These are phyloP conservation scores for Penicillium sp. DNA, from an alignment of 2,329 filamentous ascomycete species.

Conservation along the genomic window DNA sequence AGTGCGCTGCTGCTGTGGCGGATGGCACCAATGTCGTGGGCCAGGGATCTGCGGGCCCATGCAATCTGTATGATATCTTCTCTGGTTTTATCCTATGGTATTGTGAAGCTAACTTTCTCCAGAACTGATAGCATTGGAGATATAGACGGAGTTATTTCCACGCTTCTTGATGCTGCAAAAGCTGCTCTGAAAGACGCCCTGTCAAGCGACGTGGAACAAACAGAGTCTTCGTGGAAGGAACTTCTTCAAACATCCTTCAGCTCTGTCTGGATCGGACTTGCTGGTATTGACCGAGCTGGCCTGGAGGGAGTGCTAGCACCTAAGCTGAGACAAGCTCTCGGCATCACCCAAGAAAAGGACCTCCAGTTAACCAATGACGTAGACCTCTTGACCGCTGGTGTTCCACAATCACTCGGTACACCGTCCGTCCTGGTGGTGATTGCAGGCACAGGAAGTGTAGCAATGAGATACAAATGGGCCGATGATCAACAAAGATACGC, in stretches of 20 bases:
- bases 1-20: conserved; percentile 42
- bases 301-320: conserved; percentile 27
- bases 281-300: conserved; percentile 41
- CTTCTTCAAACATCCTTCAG: conserved; percentile 21
- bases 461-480: conserved; percentile 38
- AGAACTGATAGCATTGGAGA: conserved; percentile 21
- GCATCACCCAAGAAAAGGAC: conserved; percentile 15
- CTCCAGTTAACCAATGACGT: conserved; percentile 43
- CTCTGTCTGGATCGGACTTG: conserved; percentile 42
- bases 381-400: conserved; percentile 36
- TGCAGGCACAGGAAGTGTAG: conserved; percentile 46
- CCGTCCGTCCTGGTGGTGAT: conserved; percentile 38
- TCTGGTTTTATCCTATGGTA: too few species aligned
- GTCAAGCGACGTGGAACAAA: background rate
- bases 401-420: conserved; percentile 12
- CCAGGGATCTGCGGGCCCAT: conserved; percentile 36
- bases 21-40: conserved; percentile 24
- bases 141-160: conserved; percentile 26
- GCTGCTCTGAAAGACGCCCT: conserved; percentile 13
- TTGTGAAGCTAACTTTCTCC: background rate
- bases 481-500: conserved; percentile 14
- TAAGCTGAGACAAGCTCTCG: conserved; percentile 30
- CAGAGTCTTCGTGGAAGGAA: conserved; percentile 2
- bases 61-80: conserved; percentile 39
- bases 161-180: conserved; percentile 22